A percentile compares a stretch with the other conserved stretches of the same genome.
Conservation (phyloP, 257 asterid genomes). For the Primulina huaijiensis region DNA sequence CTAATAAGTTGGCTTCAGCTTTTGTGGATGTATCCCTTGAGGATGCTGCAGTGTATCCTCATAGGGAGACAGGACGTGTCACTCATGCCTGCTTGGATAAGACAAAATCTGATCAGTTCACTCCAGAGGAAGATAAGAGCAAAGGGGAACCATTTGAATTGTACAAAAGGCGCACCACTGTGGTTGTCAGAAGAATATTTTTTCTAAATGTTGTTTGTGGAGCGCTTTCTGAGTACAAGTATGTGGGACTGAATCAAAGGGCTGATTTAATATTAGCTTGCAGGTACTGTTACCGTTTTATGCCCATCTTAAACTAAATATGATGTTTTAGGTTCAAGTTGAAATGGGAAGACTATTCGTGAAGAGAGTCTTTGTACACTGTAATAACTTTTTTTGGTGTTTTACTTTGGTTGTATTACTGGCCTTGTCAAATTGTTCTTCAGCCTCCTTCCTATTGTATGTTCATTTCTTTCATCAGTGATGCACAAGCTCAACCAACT, state of each 20-base stretch:
- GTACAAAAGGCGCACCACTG: constrained; percentile 88
- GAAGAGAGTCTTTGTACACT: neutral
- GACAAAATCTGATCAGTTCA: constrained; percentile 25
- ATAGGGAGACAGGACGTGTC: constrained; percentile 35
- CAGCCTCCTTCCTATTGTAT: neutral
- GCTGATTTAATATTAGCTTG: constrained; percentile 87
- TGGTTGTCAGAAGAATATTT: constrained; percentile 54
- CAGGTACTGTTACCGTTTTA: constrained; percentile 55
- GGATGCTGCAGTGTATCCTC: constrained; percentile 44
- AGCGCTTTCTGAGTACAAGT: constrained; percentile 91
- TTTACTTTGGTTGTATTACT: neutral
- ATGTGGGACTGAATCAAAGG: constrained; percentile 94
- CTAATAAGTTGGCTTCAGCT: constrained; percentile 46
- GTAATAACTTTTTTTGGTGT: neutral
- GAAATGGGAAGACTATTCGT: constrained; percentile 8
- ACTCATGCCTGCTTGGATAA: constrained; percentile 37
- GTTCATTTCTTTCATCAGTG: neutral
- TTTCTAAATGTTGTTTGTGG: constrained; percentile 80
- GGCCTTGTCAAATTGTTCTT: neutral
- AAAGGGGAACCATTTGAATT: constrained; percentile 70
- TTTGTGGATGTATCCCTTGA: constrained; percentile 30
- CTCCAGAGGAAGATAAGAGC: constrained; percentile 35
- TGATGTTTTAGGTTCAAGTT: constrained; percentile 11
- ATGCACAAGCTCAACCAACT: neutral
- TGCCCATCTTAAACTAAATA: constrained; percentile 1